A percentile compares a stretch with the other conserved stretches of the same genome.
phyloP scores from a whole-genome alignment of 2,329 filamentous ascomycete species.

The Metarhizium sp. region DNA sequence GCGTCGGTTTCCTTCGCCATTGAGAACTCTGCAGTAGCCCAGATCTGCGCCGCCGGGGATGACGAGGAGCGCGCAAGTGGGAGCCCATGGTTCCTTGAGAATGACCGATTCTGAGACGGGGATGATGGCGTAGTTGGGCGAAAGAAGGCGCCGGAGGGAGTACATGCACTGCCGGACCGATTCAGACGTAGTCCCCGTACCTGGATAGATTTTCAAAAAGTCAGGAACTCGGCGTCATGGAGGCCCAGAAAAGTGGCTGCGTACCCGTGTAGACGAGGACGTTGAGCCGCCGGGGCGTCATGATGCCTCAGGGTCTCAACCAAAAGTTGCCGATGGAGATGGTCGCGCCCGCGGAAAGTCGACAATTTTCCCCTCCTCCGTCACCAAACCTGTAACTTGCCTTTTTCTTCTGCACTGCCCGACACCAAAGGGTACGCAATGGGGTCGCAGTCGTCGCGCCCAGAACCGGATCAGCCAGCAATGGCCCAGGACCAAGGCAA shows the following conservation, averaged over 20 bases:
- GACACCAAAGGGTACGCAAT: slow-evolving; percentile 1
- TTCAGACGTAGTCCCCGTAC: slow-evolving; percentile 75
- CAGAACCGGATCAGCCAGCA: neutral
- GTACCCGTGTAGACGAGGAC: slow-evolving; percentile 86
- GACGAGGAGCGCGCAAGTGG: slow-evolving; percentile 80
- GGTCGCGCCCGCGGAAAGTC: neutral
- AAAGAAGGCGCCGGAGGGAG: slow-evolving; percentile 75
- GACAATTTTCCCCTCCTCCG: slow-evolving; percentile 3
- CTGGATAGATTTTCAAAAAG: slow-evolving; percentile 31
- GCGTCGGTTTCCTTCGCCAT: slow-evolving; percentile 76
- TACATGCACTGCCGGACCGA: slow-evolving; percentile 86
- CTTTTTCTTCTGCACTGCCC: neutral
- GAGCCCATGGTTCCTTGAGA: slow-evolving; percentile 83
- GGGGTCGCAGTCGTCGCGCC: slow-evolving; percentile 7
- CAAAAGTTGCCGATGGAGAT: neutral
- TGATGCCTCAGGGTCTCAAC: slow-evolving; percentile 21
- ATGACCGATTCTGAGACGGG: slow-evolving; percentile 70
- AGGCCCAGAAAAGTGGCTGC: slow-evolving; percentile 5
- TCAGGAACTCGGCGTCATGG: neutral
- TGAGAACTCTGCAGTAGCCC: slow-evolving; percentile 79
- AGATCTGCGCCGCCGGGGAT: slow-evolving; percentile 92
- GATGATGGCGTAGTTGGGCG: slow-evolving; percentile 87
- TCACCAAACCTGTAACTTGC: neutral
- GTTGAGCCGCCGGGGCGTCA: slow-evolving; percentile 69
- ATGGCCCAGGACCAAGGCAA: slow-evolving; percentile 46